Conservation (phyloP, 139 green algal genomes). For the Coccomyxa sp. region DNA sequence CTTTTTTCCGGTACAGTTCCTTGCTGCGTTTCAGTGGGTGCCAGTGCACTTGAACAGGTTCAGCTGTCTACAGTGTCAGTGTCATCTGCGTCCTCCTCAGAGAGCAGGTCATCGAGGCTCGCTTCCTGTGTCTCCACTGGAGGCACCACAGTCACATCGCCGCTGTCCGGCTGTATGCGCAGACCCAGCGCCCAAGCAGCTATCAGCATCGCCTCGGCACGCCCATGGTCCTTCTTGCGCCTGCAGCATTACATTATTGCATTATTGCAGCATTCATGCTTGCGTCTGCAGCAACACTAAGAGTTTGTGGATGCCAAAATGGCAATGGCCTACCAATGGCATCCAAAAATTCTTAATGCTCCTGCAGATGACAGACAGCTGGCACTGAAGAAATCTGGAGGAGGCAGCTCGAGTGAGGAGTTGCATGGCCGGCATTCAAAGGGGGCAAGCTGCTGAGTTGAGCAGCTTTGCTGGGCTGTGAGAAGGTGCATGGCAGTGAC, state of each 20-base stretch:
- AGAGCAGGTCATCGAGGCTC: not conserved
- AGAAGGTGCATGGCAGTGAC: too few species aligned
- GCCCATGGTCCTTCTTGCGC: slow-evolving; percentile 78
- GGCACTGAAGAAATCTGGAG: not conserved
- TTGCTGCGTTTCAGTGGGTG: too few species aligned
- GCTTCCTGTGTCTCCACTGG: not conserved
- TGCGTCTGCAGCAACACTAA: not conserved
- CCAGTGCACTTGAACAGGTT: too few species aligned
- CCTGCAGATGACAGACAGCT: not conserved
- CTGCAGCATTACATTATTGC: slow-evolving; percentile 22
- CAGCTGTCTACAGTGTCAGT: too few species aligned
- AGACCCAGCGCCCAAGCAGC: slow-evolving; percentile 51
- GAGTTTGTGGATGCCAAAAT: not conserved
- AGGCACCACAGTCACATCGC: not conserved
- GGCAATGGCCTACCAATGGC: not conserved
- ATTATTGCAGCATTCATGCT: not conserved
- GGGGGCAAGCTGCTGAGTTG: not conserved
- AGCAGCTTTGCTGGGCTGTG: not conserved
- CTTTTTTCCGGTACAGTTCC: too few species aligned
- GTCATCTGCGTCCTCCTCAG: not conserved
- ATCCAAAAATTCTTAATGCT: not conserved
- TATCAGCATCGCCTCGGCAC: slow-evolving; percentile 79
- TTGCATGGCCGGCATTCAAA: not conserved
- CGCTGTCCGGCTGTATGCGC: not conserved
- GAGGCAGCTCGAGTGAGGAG: not conserved